Base-by-base conservation (phyloP, 768 basidiomycete genomes). In the Leccinum imitatum region DNA sequence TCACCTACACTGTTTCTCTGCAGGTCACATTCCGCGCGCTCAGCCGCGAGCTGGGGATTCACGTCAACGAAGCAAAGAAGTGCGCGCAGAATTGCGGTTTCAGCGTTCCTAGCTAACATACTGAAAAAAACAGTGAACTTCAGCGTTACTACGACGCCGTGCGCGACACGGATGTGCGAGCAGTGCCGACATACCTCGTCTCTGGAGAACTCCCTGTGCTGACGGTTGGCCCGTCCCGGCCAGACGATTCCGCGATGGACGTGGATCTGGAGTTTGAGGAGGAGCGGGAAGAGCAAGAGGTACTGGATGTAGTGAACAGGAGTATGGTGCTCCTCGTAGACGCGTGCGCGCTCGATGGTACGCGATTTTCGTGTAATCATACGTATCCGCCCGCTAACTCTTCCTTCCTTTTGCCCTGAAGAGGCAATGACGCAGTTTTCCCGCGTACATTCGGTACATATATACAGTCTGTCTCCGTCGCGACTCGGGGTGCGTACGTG, bases 61-160 rank as follows among this genome's bases (percentile, higher is more conserved):
- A 92, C 66, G 90, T 92, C 67, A 90, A 91, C 71, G 75, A 75
- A 39, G 91, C 91, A 19, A 93, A 92, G 70, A 88, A 86, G 91
- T 92, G 54, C 58, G 68, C 8, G 8, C 30, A n/a, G 9, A 44
- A 44, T 44, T 4, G 0, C 41, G 19, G n/a, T 46, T 46, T 19
- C 44, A 46, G 44, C 44, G 19, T 19, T 46, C 10, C 44, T 19
- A 19, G 44, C 44, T 46, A 19, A 46, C 41, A 44, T 19, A n/a
- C 41, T 10, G n/a, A 46, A 5, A 5, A 44, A 41, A 25, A 55
- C 53, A 93, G 91, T 66, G 86, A 87, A 66, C 80, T 93, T 8
- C 83, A 82, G 15, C 67, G 69, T 1, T 93, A 84, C 65, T 79
- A 86, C 66, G 75, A 78, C 8, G 75, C 79, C 39, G 77, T 79